These are phyloP conservation scores for Russula griseocarnosa DNA, from an alignment of 768 basidiomycete genomes.

Conservation along the genomic window DNA sequence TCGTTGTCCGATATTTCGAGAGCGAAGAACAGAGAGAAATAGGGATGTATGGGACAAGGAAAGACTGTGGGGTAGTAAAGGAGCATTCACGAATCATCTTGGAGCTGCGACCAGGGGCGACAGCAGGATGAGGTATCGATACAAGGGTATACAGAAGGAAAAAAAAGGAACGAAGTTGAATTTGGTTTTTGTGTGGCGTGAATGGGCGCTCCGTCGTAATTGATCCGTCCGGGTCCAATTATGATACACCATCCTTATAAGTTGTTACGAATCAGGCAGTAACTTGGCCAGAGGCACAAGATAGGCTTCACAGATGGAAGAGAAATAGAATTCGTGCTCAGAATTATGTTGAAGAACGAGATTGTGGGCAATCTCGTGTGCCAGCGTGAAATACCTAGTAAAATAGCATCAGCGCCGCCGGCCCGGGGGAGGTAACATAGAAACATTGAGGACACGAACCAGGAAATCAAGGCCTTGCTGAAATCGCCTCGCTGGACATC, in stretches of 20 bases:
- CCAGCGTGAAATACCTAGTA: constrained; percentile 83
- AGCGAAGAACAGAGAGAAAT: no score
- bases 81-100: no score
- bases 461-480: constrained; percentile 71
- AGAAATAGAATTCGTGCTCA: constrained; percentile 93
- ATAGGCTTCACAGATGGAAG: constrained; percentile 76
- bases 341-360: constrained; percentile 82
- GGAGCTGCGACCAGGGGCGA: no score
- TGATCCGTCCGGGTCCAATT: no score
- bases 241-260: background rate
- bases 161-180: no score
- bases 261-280: constrained; percentile 2
- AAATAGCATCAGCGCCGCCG: background rate
- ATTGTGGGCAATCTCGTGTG: constrained; percentile 93
- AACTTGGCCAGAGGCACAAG: constrained; percentile 39
- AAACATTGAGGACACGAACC: constrained; percentile 42
- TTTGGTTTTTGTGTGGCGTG: no score
- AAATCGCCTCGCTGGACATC: constrained; percentile 55
- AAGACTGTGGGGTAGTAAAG: no score
- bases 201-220: no score
- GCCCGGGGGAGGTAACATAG: background rate
- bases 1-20: no score
- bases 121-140: no score
- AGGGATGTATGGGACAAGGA: no score
- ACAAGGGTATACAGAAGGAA: no score